Percentiles rank a stretch among this genome's conserved stretches.
Evolutionary conservation across 2,329 filamentous ascomycete genomes (phyloP).

Genomic region (Plectosphaerella plurivora): DNA sequence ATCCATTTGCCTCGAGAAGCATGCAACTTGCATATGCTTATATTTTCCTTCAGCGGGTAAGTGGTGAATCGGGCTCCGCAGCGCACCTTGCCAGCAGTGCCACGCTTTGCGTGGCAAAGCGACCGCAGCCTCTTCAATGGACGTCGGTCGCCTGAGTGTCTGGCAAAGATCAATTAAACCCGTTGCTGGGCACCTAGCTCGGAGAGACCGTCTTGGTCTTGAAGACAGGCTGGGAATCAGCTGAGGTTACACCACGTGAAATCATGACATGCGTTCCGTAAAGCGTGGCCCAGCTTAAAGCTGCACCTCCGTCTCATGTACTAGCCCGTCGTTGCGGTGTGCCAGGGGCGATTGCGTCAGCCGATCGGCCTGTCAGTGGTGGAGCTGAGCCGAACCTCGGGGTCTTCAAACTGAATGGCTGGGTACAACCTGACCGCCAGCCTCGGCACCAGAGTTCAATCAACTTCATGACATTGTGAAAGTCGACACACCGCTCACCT

Average conservation of each 20-base stretch:
- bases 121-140: background rate
- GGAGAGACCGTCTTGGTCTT: slow-evolving; percentile 15
- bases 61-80: too few species aligned
- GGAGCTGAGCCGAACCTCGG: background rate
- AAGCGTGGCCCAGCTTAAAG: too few species aligned
- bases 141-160: background rate
- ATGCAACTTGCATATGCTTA: too few species aligned
- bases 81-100: background rate
- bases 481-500: too few species aligned
- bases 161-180: slow-evolving; percentile 12
- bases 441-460: background rate
- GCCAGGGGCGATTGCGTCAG: too few species aligned
- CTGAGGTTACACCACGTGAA: slow-evolving; percentile 8
- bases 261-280: too few species aligned
- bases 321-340: too few species aligned
- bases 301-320: too few species aligned
- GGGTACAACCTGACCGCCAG: background rate
- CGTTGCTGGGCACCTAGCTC: slow-evolving; percentile 15
- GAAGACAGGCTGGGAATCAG: slow-evolving; percentile 15
- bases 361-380: too few species aligned
- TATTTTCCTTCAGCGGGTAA: too few species aligned
- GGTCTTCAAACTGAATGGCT: background rate
- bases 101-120: slow-evolving; percentile 2
- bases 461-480: too few species aligned
- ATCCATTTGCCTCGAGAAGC: too few species aligned